Conservation (phyloP, 805 yeast species). For the Torulaspora maleeae region DNA sequence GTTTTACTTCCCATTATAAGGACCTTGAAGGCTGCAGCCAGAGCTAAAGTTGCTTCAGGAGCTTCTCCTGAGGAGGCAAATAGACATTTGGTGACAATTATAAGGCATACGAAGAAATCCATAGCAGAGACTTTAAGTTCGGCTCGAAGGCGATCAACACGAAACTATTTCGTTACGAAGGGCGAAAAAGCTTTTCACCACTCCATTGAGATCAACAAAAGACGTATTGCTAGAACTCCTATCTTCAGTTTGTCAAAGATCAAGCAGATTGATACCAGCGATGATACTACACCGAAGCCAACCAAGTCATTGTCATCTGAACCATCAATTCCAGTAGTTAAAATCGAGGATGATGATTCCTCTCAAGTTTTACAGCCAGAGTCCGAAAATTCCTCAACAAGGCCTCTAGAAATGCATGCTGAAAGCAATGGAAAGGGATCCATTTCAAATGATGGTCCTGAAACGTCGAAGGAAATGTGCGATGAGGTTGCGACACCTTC, state of each 20-base stretch:
- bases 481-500: background rate
- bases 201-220: slow-evolving; percentile 3
- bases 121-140: slow-evolving; percentile 25
- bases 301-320: background rate
- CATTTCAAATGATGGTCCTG: too few relatives aligned
- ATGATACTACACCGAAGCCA: background rate
- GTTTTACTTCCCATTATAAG: slow-evolving; percentile 32
- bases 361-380: background rate
- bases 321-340: slow-evolving; percentile 3
- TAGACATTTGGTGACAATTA: slow-evolving; percentile 27
- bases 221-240: slow-evolving; percentile 18
- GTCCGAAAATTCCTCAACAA: background rate
- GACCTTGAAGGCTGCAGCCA: slow-evolving; percentile 35
- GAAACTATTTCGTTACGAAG: slow-evolving; percentile 14
- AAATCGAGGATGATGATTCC: slow-evolving; percentile 7
- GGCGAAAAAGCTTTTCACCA: slow-evolving; percentile 11
- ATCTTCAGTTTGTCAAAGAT: slow-evolving; percentile 24
- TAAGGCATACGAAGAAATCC: slow-evolving; percentile 31
- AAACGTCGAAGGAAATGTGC: too few relatives aligned
- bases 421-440: background rate
- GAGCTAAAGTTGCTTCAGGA: slow-evolving; percentile 33
- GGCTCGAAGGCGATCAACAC: slow-evolving; percentile 16
- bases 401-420: background rate
- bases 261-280: slow-evolving; percentile 15
- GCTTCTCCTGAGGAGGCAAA: slow-evolving; percentile 33